These are phyloP conservation scores for Puccinia novopanici DNA, from an alignment of 1,284 basidiomycete species.

Conservation along the genomic window DNA sequence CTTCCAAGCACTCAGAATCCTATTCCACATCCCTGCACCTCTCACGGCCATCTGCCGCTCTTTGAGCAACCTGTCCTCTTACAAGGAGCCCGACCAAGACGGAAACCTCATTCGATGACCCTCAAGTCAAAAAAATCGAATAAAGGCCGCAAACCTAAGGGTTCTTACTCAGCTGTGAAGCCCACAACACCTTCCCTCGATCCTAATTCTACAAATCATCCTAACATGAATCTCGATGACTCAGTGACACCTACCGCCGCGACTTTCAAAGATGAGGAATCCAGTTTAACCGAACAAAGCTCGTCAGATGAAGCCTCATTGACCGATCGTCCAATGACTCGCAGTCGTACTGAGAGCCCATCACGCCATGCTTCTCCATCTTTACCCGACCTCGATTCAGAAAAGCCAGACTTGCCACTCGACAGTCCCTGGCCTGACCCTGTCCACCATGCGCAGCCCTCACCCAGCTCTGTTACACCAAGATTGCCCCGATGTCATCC, in stretches of 20 bases:
- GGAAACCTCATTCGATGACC: slow-evolving; percentile 40
- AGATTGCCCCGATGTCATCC: background rate
- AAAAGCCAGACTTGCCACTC: background rate
- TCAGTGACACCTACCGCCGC: slow-evolving; percentile 4
- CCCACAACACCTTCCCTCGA: background rate
- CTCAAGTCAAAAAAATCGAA: slow-evolving; percentile 23
- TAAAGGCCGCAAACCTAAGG: slow-evolving; percentile 35
- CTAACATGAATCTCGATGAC: background rate
- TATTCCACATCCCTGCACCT: slow-evolving; percentile 44
- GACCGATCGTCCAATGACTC: slow-evolving; percentile 13
- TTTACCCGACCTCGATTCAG: slow-evolving; percentile 1
- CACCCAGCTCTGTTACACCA: slow-evolving; percentile 4
- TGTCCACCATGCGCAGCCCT: background rate
- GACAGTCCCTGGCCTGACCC: background rate
- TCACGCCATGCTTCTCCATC: slow-evolving; percentile 17
- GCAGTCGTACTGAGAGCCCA: slow-evolving; percentile 2
- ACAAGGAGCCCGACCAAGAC: slow-evolving; percentile 46
- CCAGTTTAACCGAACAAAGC: slow-evolving; percentile 50
- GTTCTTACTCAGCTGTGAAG: slow-evolving; percentile 10
- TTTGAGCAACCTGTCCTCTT: slow-evolving; percentile 50
- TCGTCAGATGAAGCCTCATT: slow-evolving; percentile 47
- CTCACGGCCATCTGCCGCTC: slow-evolving; percentile 48
- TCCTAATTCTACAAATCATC: background rate
- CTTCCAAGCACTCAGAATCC: background rate
- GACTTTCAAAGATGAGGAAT: slow-evolving; percentile 50